Base-by-base conservation (phyloP, 805 yeast genomes). In the Candida rishiriensis region DNA sequence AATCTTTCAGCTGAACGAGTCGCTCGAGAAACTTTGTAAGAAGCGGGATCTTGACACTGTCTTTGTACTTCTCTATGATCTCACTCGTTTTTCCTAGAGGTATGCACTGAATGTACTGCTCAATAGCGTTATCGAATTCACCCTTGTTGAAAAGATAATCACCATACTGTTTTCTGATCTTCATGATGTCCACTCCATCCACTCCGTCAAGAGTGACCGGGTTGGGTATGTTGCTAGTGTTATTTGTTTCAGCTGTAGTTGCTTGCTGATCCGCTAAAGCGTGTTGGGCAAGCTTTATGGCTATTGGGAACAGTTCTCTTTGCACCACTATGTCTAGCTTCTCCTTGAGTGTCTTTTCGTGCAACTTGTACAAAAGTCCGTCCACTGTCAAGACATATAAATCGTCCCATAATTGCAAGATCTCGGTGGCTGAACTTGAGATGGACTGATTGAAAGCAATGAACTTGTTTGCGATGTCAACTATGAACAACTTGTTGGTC, bases 11-110 rank as follows among this genome's bases (percentile, higher is more conserved):
- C 8, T 72, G 72, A 42, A 85, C 70, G 50, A 89, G 68, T 11
- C 75, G 75, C 59, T 79, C 80, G 30, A 89, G 65, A 50, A 84
- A 89, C 35, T 69, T 68, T 0, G 88, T 74, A 54, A 90, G 65
- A 47, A 78, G 78, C 28, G 70, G 67, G 1, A 88, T 85, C 45
- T 84, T 83, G 7, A 86, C 79, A 16, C 88, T 83, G 47, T 84
- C 95, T 50, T 85, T 82, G 61, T 83, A 88, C 54, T 83, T 83
- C 36, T 87, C 77, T 15, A 91, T 86, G 3, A 89, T 79, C 46
- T 82, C 86, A 59, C 91, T 85, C 2, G 89, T 77, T 41, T 80
- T 79, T 0, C 81, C 80, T 2, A 73, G 50, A 1, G 59, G 48
- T 17, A 67, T 58, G 42, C 69, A 59, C 18, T 69, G 74, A n/a